Percentiles rank a stretch among this genome's conserved stretches.
Conservation (phyloP, 169 alveolate species). For the Eimeria falciformis region DNA sequence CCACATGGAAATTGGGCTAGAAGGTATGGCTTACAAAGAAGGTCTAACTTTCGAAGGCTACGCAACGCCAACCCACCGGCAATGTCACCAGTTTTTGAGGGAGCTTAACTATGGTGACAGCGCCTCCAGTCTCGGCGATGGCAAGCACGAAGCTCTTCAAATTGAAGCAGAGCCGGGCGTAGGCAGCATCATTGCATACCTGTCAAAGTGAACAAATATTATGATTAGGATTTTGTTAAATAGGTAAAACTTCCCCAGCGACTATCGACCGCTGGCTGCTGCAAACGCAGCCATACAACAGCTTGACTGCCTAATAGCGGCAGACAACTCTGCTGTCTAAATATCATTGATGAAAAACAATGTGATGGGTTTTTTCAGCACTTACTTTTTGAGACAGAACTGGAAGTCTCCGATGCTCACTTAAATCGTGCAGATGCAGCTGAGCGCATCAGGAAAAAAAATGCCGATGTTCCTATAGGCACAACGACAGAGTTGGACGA, state of each 20-base stretch:
- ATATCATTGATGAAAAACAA: not conserved
- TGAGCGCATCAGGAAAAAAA: not conserved
- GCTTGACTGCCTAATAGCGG: not conserved
- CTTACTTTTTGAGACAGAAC: conserved; percentile 56
- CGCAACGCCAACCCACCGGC: not conserved
- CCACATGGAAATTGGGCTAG: too few species aligned
- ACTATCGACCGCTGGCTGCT: not conserved
- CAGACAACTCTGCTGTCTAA: not conserved
- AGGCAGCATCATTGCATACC: conserved; percentile 71
- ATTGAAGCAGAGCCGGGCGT: conserved; percentile 57
- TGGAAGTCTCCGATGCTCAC: conserved; percentile 56
- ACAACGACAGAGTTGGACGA: too few species aligned
- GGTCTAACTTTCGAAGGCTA: too few species aligned
- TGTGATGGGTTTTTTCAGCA: not conserved
- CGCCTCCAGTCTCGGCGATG: conserved; percentile 61
- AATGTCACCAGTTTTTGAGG: conserved; percentile 49
- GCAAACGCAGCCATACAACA: not conserved
- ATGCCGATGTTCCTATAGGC: too few species aligned
- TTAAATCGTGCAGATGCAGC: conserved; percentile 71
- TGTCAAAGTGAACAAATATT: not conserved
- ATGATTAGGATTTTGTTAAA: too few species aligned
- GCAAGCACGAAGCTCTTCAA: conserved; percentile 65
- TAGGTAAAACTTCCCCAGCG: not conserved
- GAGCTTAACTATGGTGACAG: conserved; percentile 58
- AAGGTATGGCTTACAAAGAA: too few species aligned